Percentiles rank a stretch among this genome's conserved stretches.
Evolutionary conservation across 2,329 filamentous ascomycete genomes (phyloP).

Genomic region (Paecilomyces variotii): DNA sequence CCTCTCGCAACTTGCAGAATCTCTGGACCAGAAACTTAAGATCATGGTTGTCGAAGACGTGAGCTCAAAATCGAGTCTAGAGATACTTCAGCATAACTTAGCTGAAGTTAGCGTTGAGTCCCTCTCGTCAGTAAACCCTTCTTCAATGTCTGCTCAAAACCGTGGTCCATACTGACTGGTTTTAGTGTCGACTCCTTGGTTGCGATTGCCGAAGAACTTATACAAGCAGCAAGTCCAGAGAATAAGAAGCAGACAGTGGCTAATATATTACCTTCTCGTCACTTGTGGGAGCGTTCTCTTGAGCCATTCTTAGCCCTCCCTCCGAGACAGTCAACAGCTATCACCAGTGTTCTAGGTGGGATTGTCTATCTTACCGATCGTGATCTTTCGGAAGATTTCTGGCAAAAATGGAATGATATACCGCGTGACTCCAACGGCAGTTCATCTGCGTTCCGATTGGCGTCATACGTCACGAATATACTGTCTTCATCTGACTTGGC

Average conservation of each 20-base stretch:
- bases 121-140: slow-evolving; percentile 34
- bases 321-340: slow-evolving; percentile 53
- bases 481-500: slow-evolving; percentile 38
- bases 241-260: slow-evolving; percentile 18
- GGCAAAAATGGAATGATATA: slow-evolving; percentile 22
- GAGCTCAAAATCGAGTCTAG: slow-evolving; percentile 40
- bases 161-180: slow-evolving; percentile 16
- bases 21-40: slow-evolving; percentile 26
- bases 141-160: background rate
- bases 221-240: slow-evolving; percentile 26
- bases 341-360: slow-evolving; percentile 66
- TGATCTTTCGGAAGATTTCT: slow-evolving; percentile 17
- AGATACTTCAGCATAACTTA: slow-evolving; percentile 47
- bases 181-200: slow-evolving; percentile 50
- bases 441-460: slow-evolving; percentile 67
- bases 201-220: slow-evolving; percentile 43
- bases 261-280: slow-evolving; percentile 55
- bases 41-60: slow-evolving; percentile 29
- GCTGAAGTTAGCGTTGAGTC: slow-evolving; percentile 35
- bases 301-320: slow-evolving; percentile 39
- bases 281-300: slow-evolving; percentile 60
- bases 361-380: slow-evolving; percentile 55
- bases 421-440: slow-evolving; percentile 60
- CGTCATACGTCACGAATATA: slow-evolving; percentile 59
- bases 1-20: slow-evolving; percentile 36